Percentiles rank a stretch among this genome's conserved stretches.
Conservation (phyloP, 768 basidiomycete species). For the Coprinopsis marcescibilis region DNA sequence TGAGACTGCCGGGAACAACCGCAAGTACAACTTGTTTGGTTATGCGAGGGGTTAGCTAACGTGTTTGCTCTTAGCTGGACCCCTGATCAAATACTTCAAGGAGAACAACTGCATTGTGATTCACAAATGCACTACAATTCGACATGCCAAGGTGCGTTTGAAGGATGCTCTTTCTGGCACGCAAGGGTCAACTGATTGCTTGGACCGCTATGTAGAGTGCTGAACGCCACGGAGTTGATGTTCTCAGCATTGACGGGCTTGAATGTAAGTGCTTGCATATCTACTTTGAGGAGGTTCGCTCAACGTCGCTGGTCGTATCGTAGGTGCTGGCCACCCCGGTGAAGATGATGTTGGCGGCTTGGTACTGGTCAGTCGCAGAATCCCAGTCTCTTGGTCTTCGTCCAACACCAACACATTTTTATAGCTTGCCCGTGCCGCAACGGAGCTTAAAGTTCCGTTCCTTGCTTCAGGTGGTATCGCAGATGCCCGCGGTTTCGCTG, state of each 20-base stretch:
- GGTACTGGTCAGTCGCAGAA: constrained; percentile 53
- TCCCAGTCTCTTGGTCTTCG: not conserved
- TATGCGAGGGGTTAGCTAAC: no score
- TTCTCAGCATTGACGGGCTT: constrained; percentile 86
- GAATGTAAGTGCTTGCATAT: constrained; percentile 55
- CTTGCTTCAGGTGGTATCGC: constrained; percentile 91
- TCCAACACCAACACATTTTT: not conserved
- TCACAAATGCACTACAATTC: constrained; percentile 86
- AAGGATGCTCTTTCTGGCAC: not conserved
- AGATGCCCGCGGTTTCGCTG: constrained; percentile 78
- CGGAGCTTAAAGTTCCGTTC: constrained; percentile 79
- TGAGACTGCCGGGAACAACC: constrained; percentile 91
- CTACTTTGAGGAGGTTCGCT: not conserved
- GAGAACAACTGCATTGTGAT: constrained; percentile 71
- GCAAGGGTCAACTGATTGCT: not conserved
- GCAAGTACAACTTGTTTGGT: no score
- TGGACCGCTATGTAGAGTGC: constrained; percentile 34
- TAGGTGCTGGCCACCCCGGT: constrained; percentile 91
- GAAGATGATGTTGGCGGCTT: constrained; percentile 90
- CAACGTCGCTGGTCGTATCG: constrained; percentile 7
- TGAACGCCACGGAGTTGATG: constrained; percentile 75
- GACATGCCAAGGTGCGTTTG: constrained; percentile 68
- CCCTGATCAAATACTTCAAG: constrained; percentile 78
- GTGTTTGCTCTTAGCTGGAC: no score
- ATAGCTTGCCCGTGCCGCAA: constrained; percentile 81